Percentiles rank a stretch among this genome's conserved stretches.
These are phyloP conservation scores for Arabis alpina DNA, from an alignment of 345 rosid genomes.

Conservation along the genomic window DNA sequence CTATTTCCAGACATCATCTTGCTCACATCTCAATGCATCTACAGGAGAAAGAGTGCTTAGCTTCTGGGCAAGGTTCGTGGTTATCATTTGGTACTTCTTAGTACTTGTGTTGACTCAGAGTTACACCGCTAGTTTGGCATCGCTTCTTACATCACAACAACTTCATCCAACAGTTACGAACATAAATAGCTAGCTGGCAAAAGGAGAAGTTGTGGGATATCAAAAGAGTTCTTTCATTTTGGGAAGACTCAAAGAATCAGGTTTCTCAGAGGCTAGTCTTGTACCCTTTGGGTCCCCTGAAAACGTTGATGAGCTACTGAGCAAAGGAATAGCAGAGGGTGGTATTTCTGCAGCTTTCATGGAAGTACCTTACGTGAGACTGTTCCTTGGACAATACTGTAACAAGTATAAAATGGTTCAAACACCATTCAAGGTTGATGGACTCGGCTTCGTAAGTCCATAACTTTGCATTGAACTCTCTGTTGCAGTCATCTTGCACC, in stretches of 20 bases:
- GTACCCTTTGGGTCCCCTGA: slow-evolving; percentile 25
- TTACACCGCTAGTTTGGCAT: slow-evolving; percentile 70
- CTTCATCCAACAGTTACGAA: slow-evolving; percentile 53
- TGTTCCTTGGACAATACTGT: slow-evolving; percentile 46
- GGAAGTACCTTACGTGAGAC: slow-evolving; percentile 42
- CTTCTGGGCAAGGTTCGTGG: slow-evolving; percentile 57
- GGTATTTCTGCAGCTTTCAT: slow-evolving; percentile 50
- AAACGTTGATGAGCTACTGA: slow-evolving; percentile 42
- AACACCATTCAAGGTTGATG: slow-evolving; percentile 40
- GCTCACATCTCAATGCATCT: background rate
- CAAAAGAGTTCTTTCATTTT: slow-evolving; percentile 40
- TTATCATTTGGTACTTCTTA: slow-evolving; percentile 62
- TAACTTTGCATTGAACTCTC: background rate
- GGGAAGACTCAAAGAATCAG: slow-evolving; percentile 39
- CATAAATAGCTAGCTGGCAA: slow-evolving; percentile 42
- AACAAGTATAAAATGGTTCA: slow-evolving; percentile 44
- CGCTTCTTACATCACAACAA: slow-evolving; percentile 61
- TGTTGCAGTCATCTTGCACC: background rate
- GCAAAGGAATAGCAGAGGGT: slow-evolving; percentile 43
- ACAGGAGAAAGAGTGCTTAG: slow-evolving; percentile 65
- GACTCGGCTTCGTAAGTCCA: slow-evolving; percentile 54
- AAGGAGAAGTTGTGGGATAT: slow-evolving; percentile 51
- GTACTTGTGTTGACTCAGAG: slow-evolving; percentile 69
- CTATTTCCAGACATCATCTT: background rate
- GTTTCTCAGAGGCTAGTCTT: slow-evolving; percentile 36